Conservation (phyloP, 805 yeast species). For the Starmera pachycereana region DNA sequence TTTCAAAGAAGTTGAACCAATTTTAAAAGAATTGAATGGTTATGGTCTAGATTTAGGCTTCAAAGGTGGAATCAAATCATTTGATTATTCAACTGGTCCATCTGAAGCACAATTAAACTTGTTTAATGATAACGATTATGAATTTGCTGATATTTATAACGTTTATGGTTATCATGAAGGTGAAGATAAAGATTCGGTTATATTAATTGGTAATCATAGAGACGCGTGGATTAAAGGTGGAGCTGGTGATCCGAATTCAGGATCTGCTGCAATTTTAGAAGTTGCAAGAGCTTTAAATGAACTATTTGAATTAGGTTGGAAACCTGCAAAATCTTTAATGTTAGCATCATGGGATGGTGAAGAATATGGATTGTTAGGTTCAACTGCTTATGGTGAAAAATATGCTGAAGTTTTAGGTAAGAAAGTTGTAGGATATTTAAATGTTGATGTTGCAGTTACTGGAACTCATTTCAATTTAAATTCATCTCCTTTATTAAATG, state of each 20-base stretch:
- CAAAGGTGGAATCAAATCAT: constrained; percentile 33
- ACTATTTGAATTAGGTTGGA: constrained; percentile 46
- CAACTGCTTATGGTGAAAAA: constrained; percentile 70
- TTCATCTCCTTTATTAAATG: constrained; percentile 50
- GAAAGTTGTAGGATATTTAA: constrained; percentile 56
- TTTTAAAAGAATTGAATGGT: constrained; percentile 48
- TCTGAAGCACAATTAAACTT: constrained; percentile 37
- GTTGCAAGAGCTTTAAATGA: constrained; percentile 49
- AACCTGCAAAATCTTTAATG: constrained; percentile 52
- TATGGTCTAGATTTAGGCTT: constrained; percentile 42
- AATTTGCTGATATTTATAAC: constrained; percentile 50
- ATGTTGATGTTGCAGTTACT: constrained; percentile 53
- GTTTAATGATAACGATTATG: constrained; percentile 51
- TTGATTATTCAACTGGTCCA: constrained; percentile 47
- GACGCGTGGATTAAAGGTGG: constrained; percentile 79
- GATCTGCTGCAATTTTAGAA: constrained; percentile 57
- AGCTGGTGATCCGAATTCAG: constrained; percentile 73
- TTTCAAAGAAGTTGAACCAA: constrained; percentile 51
- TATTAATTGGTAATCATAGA: constrained; percentile 66
- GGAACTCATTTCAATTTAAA: constrained; percentile 41
- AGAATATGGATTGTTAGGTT: constrained; percentile 65
- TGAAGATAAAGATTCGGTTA: constrained; percentile 37
- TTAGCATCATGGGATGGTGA: constrained; percentile 83
- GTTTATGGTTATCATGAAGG: constrained; percentile 57
- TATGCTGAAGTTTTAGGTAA: constrained; percentile 34